These are phyloP conservation scores for Gypsophila paniculata DNA, from an alignment of 179 eudicot genomes.

Conservation along the genomic window DNA sequence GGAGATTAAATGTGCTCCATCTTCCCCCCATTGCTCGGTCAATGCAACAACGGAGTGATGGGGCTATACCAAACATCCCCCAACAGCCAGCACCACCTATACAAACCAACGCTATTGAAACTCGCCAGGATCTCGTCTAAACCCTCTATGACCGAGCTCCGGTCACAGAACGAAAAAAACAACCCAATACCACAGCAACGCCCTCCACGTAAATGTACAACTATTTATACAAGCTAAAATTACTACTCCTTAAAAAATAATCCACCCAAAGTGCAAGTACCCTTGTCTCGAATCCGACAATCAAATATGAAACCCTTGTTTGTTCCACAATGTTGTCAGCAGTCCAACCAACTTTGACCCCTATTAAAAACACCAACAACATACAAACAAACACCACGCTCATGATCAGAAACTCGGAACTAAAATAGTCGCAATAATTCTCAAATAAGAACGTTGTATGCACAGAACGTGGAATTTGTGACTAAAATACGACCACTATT, in stretches of 20 bases:
- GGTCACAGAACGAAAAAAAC: slow-evolving; percentile 15
- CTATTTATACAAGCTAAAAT: slow-evolving; percentile 31
- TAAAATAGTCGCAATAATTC: no score
- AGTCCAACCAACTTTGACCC: slow-evolving; percentile 31
- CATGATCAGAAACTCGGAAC: slow-evolving; percentile 15
- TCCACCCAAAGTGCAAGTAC: slow-evolving; percentile 14
- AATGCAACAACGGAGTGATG: slow-evolving; percentile 36
- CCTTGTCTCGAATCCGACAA: slow-evolving; percentile 33
- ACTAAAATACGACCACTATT: no score
- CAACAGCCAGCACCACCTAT: slow-evolving; percentile 48
- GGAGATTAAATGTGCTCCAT: slow-evolving; percentile 49
- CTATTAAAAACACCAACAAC: slow-evolving; percentile 24
- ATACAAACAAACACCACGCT: background rate
- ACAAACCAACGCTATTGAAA: slow-evolving; percentile 25
- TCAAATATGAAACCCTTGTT: slow-evolving; percentile 24
- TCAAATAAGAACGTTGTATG: no score
- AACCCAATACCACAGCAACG: slow-evolving; percentile 1
- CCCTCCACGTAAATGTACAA: slow-evolving; percentile 22
- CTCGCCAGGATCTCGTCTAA: slow-evolving; percentile 56
- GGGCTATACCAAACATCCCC: slow-evolving; percentile 46
- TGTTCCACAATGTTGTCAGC: slow-evolving; percentile 25
- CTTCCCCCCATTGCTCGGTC: slow-evolving; percentile 63
- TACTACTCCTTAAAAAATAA: slow-evolving; percentile 1
- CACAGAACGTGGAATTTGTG: no score
- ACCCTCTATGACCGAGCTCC: slow-evolving; percentile 19